Evolutionary conservation across 164 flowering plant species (phyloP).

Genomic region (Magnolia officinalis): DNA sequence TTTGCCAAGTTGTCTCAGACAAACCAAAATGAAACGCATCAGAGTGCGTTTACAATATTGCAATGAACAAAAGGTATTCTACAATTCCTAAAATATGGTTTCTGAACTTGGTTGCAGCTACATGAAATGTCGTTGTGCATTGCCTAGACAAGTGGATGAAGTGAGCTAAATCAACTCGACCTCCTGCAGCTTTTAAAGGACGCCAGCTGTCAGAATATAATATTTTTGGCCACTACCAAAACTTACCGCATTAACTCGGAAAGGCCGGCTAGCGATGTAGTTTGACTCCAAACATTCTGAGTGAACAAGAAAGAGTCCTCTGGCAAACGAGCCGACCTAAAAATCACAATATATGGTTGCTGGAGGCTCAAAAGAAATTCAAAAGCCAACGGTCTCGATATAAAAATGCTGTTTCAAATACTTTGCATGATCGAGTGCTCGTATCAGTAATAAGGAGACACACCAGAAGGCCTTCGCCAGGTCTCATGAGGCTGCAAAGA

Average conservation of each 20-base stretch:
- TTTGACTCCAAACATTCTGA: conserved; percentile 90
- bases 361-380: conserved; percentile 1
- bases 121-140: neutral
- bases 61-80: too few relatives aligned
- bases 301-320: conserved; percentile 91
- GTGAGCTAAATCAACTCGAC: neutral
- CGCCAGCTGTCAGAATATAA: neutral
- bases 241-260: conserved; percentile 92
- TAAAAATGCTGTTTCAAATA: neutral
- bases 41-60: too few relatives aligned
- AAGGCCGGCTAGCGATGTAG: conserved; percentile 93
- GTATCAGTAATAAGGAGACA: conserved; percentile 10
- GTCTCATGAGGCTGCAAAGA: conserved; percentile 86
- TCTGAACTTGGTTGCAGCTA: neutral
- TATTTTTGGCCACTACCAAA: neutral
- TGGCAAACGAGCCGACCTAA: conserved; percentile 89
- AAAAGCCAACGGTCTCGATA: neutral
- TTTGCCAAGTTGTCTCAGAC: too few relatives aligned
- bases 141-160: neutral
- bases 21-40: too few relatives aligned
- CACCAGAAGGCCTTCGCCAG: conserved; percentile 97
- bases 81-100: neutral
- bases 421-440: neutral
- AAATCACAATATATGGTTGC: neutral
- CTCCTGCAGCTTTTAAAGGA: neutral